Evolutionary conservation across 2,329 filamentous ascomycete species (phyloP).

Genomic region (Neocucurbitaria cava): DNA sequence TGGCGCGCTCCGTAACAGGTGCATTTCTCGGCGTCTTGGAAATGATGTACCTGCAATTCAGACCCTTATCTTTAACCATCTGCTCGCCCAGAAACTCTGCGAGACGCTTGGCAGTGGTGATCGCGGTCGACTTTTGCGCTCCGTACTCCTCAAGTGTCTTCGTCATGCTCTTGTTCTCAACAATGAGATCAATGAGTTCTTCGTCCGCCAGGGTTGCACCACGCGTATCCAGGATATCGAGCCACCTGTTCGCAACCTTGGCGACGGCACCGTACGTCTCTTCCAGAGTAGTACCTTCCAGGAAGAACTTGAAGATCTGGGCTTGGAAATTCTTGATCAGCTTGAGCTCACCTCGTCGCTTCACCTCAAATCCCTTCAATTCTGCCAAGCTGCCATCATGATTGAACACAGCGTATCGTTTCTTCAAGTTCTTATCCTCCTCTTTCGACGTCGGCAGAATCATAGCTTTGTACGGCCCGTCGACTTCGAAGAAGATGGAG

Average conservation of each 20-base stretch:
- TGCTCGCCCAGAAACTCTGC: slow-evolving; percentile 97
- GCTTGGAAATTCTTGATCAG: slow-evolving; percentile 99
- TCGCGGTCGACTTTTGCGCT: slow-evolving; percentile 95
- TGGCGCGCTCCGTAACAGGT: slow-evolving; percentile 90
- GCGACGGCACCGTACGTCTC: slow-evolving; percentile 93
- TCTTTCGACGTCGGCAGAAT: slow-evolving; percentile 96
- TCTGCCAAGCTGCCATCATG: slow-evolving; percentile 95
- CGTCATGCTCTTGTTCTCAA: slow-evolving; percentile 96
- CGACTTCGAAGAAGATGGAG: slow-evolving; percentile 99
- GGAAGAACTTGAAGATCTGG: slow-evolving; percentile 99
- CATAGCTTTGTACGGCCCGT: slow-evolving; percentile 98
- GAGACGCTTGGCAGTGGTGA: slow-evolving; percentile 92
- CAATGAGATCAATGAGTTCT: slow-evolving; percentile 99
- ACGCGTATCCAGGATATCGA: slow-evolving; percentile 90
- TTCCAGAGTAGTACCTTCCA: slow-evolving; percentile 84
- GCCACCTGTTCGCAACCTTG: slow-evolving; percentile 93
- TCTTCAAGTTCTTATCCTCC: slow-evolving; percentile 99
- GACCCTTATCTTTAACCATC: slow-evolving; percentile 98
- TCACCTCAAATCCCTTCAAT: slow-evolving; percentile 96
- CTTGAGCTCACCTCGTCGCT: slow-evolving; percentile 95
- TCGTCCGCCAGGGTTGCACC: slow-evolving; percentile 92
- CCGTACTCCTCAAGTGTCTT: slow-evolving; percentile 98
- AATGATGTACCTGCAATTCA: slow-evolving; percentile 99
- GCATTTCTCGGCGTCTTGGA: slow-evolving; percentile 84
- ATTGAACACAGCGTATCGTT: slow-evolving; percentile 98